phyloP scores from a whole-genome alignment of 345 rosid genomes.

The Firmiana major region DNA sequence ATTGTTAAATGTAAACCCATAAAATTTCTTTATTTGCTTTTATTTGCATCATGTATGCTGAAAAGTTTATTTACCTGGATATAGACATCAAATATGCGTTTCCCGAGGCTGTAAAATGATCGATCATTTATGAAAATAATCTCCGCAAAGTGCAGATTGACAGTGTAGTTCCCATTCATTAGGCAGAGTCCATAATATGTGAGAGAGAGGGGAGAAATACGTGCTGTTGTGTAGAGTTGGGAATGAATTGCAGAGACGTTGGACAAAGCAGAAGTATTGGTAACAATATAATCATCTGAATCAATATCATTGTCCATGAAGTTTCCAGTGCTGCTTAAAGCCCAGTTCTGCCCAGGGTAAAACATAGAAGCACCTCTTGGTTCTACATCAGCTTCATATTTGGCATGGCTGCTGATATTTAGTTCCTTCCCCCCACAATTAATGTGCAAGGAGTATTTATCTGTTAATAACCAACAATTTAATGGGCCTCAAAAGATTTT shows the following conservation, averaged over 20 bases:
- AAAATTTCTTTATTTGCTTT: not conserved
- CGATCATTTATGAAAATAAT: constrained; percentile 54
- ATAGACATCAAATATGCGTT: constrained; percentile 72
- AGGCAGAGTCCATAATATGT: constrained; percentile 87
- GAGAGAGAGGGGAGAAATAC: constrained; percentile 70
- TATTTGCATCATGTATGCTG: not conserved
- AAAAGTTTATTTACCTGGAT: constrained; percentile 49
- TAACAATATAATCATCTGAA: constrained; percentile 46
- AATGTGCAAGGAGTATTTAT: constrained; percentile 47
- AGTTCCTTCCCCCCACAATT: constrained; percentile 77
- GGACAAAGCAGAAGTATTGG: constrained; percentile 52
- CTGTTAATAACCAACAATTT: constrained; percentile 29
- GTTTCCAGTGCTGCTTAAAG: constrained; percentile 84
- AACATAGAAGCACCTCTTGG: constrained; percentile 75
- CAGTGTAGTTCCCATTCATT: constrained; percentile 65
- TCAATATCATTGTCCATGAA: constrained; percentile 74
- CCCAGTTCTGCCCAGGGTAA: constrained; percentile 51
- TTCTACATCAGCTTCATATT: constrained; percentile 54
- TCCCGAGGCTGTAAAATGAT: constrained; percentile 57
- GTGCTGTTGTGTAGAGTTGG: constrained; percentile 57
- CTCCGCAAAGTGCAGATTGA: constrained; percentile 83
- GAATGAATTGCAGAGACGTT: constrained; percentile 32
- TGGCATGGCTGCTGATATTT: constrained; percentile 21
- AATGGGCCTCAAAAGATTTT: not conserved
- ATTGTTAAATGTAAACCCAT: not conserved